Percentiles rank a stretch among this genome's conserved stretches.
Conservation (phyloP, 1,139 yeast species). For the Kazachstania sp. region DNA sequence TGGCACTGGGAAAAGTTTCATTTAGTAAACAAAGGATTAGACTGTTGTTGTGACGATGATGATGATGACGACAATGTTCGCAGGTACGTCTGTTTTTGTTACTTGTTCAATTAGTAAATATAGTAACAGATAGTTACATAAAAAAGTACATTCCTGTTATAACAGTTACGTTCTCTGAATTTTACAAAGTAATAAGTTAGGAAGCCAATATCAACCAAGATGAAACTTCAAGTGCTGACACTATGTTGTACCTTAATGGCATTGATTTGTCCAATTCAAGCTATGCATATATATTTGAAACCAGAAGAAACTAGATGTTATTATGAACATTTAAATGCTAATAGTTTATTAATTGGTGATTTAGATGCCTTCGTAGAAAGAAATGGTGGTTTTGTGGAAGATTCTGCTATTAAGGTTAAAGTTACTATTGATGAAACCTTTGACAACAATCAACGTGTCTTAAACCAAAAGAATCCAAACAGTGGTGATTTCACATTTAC, state of each 20-base stretch:
- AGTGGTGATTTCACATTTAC: constrained; percentile 54
- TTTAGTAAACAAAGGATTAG: no score
- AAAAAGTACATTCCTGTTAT: neutral
- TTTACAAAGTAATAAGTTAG: neutral
- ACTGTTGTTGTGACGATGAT: no score
- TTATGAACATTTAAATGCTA: constrained; percentile 37
- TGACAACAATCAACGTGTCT: constrained; percentile 49
- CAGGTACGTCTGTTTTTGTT: no score
- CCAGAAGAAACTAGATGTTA: constrained; percentile 23
- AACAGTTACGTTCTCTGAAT: neutral
- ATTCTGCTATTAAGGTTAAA: constrained; percentile 32
- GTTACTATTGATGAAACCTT: constrained; percentile 49
- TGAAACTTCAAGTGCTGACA: neutral
- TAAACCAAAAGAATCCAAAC: constrained; percentile 44
- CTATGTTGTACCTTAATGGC: neutral
- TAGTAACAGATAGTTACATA: no score
- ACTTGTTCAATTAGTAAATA: no score
- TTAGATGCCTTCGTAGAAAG: constrained; percentile 31
- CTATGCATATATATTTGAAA: constrained; percentile 29
- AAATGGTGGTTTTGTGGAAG: constrained; percentile 32
- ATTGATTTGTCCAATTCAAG: constrained; percentile 4
- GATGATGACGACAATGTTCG: no score
- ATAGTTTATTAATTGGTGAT: constrained; percentile 44
- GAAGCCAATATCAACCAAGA: neutral
- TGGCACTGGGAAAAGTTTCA: no score